Conservation (phyloP, 352 stramenopile species). For the Pythium grandisporangium region DNA sequence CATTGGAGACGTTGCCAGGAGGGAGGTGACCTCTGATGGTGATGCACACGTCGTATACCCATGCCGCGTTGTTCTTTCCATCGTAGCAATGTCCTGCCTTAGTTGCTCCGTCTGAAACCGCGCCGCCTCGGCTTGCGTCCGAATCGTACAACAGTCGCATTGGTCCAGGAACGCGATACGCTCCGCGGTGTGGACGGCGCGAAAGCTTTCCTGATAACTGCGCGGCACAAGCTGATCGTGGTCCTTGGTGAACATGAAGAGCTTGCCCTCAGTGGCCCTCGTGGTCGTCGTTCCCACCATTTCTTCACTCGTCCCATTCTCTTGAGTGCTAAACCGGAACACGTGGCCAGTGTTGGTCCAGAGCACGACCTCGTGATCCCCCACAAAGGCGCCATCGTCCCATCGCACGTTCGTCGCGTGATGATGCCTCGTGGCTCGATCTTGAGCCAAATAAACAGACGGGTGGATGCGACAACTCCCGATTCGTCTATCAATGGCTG, state of each 20-base stretch:
- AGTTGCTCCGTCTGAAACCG: constrained; percentile 1
- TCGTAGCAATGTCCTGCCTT: not conserved
- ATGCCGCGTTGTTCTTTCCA: not conserved
- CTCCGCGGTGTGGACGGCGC: constrained; percentile 36
- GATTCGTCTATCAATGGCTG: too few species aligned
- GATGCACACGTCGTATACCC: constrained; percentile 52
- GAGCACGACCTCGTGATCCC: constrained; percentile 45
- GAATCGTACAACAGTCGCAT: constrained; percentile 52
- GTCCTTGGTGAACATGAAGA: constrained; percentile 81
- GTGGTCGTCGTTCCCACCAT: too few species aligned
- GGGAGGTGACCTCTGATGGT: too few species aligned
- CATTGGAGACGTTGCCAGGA: too few species aligned
- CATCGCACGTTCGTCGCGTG: constrained; percentile 29
- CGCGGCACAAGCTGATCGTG: constrained; percentile 74
- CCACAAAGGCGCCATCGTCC: constrained; percentile 60
- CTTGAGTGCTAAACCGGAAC: constrained; percentile 42
- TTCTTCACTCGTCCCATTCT: too few species aligned
- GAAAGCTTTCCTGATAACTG: constrained; percentile 53
- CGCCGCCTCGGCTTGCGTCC: too few species aligned
- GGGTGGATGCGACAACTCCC: constrained; percentile 47
- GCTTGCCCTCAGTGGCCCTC: constrained; percentile 24
- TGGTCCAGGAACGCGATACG: constrained; percentile 43
- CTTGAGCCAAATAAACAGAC: constrained; percentile 14
- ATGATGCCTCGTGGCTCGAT: not conserved
- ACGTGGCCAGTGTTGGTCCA: constrained; percentile 64